Base-by-base conservation (phyloP, 192 early-diverging fungal genomes). In the Linnemannia zychae region DNA sequence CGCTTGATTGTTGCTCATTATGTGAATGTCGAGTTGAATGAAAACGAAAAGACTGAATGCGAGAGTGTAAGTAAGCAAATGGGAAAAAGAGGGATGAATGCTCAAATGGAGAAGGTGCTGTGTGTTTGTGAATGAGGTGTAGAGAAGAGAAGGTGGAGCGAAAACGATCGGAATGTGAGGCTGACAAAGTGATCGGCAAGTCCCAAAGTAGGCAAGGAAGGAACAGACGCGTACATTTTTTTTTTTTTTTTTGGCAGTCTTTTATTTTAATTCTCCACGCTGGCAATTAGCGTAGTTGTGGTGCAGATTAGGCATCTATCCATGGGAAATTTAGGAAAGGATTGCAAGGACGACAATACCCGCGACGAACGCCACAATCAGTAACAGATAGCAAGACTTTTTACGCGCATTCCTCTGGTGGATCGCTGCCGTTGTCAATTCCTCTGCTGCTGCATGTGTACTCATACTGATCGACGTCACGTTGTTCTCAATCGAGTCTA, bases 401-500 rank as follows among this genome's bases (percentile, higher is more conserved):
- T 95, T 96, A 76, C 94, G 91, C 7, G 96, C 90, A 48, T 90
- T 91, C 67, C 91, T 92, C 74, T 98, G 97, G 79, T 97, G 91
- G 48, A 93, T 91, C 65, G 89, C 93, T 3, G 98, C 98, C n/a
- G 88, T 86, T 16, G 91, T 89, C 72, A 99, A 89, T 80, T 99
- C 95, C 36, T 92, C 92, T 0, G 95, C 90, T 5, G 97, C 98
- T n/a, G 91, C 87, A 44, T 94, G 92, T 36, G 96, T 92, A 72
- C 97, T 95, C 75, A 92, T 89, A 11, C 92, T 89, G 53, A 98
- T 95, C 65, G 89, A 92, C 49, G 94, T 91, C n/a, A 99, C 96
- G 85, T 99, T 99, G 28, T 93, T 91, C 84, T 99, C 97, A 74
- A 99, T 99, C 71, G 96, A 98, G 74, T 98, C 98, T 96, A 74